Evolutionary conservation across 2,329 filamentous ascomycete genomes (phyloP), one percentile per base, ranked within the genome.

Genomic region (Alternaria viburni): DNA sequence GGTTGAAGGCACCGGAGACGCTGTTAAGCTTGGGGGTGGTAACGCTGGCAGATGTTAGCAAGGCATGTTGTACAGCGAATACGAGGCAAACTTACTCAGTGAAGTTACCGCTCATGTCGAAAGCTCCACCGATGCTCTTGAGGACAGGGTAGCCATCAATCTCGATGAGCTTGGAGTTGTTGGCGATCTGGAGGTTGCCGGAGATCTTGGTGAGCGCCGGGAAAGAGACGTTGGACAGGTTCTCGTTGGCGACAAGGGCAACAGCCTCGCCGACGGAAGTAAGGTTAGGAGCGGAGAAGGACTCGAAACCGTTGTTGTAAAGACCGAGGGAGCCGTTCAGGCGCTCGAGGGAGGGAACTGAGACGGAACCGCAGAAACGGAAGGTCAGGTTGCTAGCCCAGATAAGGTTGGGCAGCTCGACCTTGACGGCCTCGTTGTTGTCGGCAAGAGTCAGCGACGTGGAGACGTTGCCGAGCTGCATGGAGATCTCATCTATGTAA

Each of bases 101-200:
- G 81, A 97, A 96, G 84, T 89, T 91, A 75, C 96, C 96, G 74
- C 90, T 89, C 80, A 97, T 88, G 80, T 93, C 90, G 77, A 98
- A 86, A 74, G 93, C 93, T 83, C 94, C 95, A 68, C 72, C 87
- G 62, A 97, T 88, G 59, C 84, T 87, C 77, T 87, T 77, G 26
- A 99, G 87, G 68, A 84, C 78, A 65, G 87, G 86, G 82, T 98
- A 91, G 32, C 88, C 88, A 68, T 87, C 81, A 60, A 97, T 85
- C 64, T 83, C 79, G 60, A 81, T 72, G 32, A 97, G 87, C 59
- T 85, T 84, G 65, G 93, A 92, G 90, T 98, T 97, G 88, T 97
- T 97, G 82, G 92, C 90, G 77, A 99, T 88, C 72, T 91, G 89
- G 79, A 97, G 88, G 79, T 91, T 93, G 83, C 93, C 94, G 71